Evolutionary conservation across 2,329 filamentous ascomycete genomes (phyloP), one percentile per base, ranked within the genome.

Genomic region (Alternaria panax): DNA sequence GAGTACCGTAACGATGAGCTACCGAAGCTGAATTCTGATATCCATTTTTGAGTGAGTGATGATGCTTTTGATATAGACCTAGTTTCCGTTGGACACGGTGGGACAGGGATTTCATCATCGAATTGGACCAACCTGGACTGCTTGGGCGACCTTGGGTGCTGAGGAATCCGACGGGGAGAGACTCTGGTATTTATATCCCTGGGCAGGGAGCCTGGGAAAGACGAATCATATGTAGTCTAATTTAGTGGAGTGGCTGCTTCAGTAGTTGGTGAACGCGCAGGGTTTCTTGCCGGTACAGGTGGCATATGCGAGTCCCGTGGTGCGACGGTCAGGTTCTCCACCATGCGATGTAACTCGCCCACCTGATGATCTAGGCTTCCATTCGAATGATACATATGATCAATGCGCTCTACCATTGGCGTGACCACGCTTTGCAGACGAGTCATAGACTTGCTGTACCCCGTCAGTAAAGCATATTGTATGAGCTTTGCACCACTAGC

Each of bases 1-100:
- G 70, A 97, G 94, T 79, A 92, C 93, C 68, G 93, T 93, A 79
- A 91, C 92, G 81, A 93, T 89, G 91, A 93, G 88, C n/a, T 82
- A 92, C 51, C 67, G 16, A 71, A 65, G 52, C 70, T 75, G 38
- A 74, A 68, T 20, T 68, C 71, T 30, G 72, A 72, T 2, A 69
- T 61, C 16, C 69, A 63, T 53, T 71, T 72, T 8, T 55, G 59
- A 32, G 47, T 48, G 11, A 62, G 59, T 25, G 65, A 66, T 20
- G 65, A 54, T 14, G 59, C 38, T 45, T 57, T 59, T 9, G 62
- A 61, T 3, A 48, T 46, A 7, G 34, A 41, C 14, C 56, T 18
- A 6, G 50, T 55, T 5, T 58, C 53, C 22, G 38, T 50, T 12
- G 63, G 59, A n/a, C 60, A 60, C 12, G 64, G 60, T 20, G 65